Base-by-base conservation (phyloP, 2,329 filamentous ascomycete species). In the Verticillium zaregamsianum region DNA sequence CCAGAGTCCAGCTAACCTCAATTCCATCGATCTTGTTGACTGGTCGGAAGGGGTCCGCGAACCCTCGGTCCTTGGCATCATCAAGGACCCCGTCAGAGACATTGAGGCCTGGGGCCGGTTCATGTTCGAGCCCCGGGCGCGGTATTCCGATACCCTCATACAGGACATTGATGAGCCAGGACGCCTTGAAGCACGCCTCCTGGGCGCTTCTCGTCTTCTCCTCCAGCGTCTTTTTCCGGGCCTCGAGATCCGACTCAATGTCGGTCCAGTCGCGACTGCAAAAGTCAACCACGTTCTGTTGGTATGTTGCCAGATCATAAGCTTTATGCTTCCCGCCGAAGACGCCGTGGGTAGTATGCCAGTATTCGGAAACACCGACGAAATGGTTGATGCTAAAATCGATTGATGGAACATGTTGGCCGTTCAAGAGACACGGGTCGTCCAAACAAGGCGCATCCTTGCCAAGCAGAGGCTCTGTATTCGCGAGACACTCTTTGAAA, bases 311-410 rank as follows among this genome's bases (percentile, higher is more conserved):
- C 67, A 97, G 91, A 70, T 98, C 93, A 73, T 98, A 99, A 0
- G 91, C 87, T 67, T 91, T 89, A 67, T 91, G 89, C 64, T 86
- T 83, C 66, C 91, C 87, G 4, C 87, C 87, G 68, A 99, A 98
- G 2, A 98, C 89, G 60, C 95, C 93, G 69, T 99, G 95, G 0
- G 95, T 99, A 0, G 94, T 96, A 74, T 99, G 95, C 94, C 95
- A 99, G 76, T 96, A 99, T 72, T 99, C 95, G 1, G 94, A 98
- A 3, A 99, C 94, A 12, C 95, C 95, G 32, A 99, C 89, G 70
- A 99, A 99, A 73, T 97, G 96, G 69, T 99, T 99, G 39, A 98
- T 89, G 65, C 95, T 90, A 71, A 98, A 99, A 73, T 99, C 95
- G 66, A 99, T 97, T 3, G 92, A 91, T 1, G 95, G 95, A 1